Base-by-base conservation (phyloP, 108 stramenopile genomes). In the Stephanodiscus triporus region DNA sequence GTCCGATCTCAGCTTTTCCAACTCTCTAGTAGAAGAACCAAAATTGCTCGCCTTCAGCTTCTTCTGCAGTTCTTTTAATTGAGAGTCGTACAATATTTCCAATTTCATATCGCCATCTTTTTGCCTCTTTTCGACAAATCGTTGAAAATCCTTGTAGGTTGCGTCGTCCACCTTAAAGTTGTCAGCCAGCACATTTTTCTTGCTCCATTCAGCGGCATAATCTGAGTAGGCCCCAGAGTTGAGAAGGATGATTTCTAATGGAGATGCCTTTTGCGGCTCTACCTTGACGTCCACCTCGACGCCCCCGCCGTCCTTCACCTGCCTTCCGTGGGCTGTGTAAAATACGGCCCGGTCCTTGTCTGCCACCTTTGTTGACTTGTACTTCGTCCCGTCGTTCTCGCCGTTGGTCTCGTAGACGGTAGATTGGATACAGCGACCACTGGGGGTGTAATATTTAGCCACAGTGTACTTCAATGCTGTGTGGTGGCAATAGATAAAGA, bases 361-460 rank as follows among this genome's bases (percentile, higher is more conserved):
- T 9, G 85, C 86, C 11, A 92, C 83, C 63, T 87, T 90, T 30
- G 66, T 86, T 2, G 84, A 77, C 63, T 67, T 84, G 77, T 82
- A 90, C 57, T 66, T 84, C 4, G 73, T 66, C 26, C 82, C 77
- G n/a, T 74, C 81, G 49, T 48, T 78, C 30, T 67, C 81, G 22
- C 36, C 47, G 19, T 70, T 59, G 13, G 67, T 89, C 54, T 83
- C 85, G 80, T 98, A 98, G 76, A 92, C 88, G 60, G 95, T 86
- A 49, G 84, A 84, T 80, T 98, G 97, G 54, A 92, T 90, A 38
- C 78, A 57, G 17, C 56, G 82, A 20, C 97, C 97, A 70, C 84
- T 86, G n/a, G 97, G 97, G 0, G 97, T 98, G 85, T 97, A 98
- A 76, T 98, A 98, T 72, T 97, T 96, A 38, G 97, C 97, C 8